Percentiles rank a stretch among this genome's conserved stretches.
phyloP scores from a whole-genome alignment of 164 flowering plant species.

The Umbilicus rupestris region DNA sequence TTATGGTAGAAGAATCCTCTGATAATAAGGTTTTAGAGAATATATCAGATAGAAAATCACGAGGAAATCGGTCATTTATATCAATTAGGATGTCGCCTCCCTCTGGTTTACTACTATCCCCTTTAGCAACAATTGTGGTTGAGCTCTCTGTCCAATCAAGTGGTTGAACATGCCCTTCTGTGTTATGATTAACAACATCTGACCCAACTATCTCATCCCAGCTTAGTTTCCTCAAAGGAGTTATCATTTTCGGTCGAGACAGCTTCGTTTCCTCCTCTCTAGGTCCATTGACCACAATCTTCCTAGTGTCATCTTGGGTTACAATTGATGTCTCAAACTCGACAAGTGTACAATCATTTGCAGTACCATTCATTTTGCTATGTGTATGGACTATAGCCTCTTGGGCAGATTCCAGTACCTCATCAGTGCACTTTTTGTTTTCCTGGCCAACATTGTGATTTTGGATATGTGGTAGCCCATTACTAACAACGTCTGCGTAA shows the following conservation, averaged over 20 bases:
- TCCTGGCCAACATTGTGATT: conserved; percentile 10
- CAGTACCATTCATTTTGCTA: conserved; percentile 11
- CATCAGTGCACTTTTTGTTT: conserved; percentile 15
- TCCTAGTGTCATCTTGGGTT: conserved; percentile 11
- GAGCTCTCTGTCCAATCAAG: conserved; percentile 25
- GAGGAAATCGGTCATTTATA: conserved; percentile 57
- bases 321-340: conserved; percentile 12
- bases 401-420: conserved; percentile 13
- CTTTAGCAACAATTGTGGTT: conserved; percentile 22
- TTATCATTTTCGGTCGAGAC: conserved; percentile 16
- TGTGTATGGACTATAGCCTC: conserved; percentile 4
- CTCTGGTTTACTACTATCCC: conserved; percentile 19
- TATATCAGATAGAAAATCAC: conserved; percentile 54
- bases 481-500: conserved; percentile 4
- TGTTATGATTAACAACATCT: conserved; percentile 12
- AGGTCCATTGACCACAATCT: conserved; percentile 8
- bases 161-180: conserved; percentile 17
- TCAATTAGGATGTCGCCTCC: conserved; percentile 49
- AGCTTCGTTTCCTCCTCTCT: conserved; percentile 15
- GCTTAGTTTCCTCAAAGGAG: conserved; percentile 19
- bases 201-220: conserved; percentile 24
- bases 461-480: not conserved
- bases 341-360: conserved; percentile 11
- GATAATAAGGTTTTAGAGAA: conserved; percentile 32
- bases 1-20: conserved; percentile 23